Conservation (phyloP, 768 basidiomycete species). For the Dendrothele bispora region DNA sequence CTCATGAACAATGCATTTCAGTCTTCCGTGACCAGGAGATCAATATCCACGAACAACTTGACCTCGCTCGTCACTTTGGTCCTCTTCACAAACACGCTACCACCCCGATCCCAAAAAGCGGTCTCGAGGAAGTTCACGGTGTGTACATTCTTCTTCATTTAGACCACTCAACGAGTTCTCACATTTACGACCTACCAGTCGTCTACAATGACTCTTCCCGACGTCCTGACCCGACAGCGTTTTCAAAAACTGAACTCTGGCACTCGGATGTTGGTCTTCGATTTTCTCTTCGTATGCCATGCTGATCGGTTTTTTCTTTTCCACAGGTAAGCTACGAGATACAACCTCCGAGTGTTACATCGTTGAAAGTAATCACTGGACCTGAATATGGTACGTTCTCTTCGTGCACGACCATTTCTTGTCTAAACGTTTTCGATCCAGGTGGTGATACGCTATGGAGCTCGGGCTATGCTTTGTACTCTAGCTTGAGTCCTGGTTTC, state of each 20-base stretch:
- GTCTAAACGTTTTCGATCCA: not conserved
- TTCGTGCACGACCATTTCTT: not conserved
- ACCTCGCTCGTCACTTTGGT: constrained; percentile 71
- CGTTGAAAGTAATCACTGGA: constrained; percentile 69
- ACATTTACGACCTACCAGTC: too few species aligned
- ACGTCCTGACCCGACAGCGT: constrained; percentile 62
- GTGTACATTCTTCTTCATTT: not conserved
- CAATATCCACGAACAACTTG: constrained; percentile 65
- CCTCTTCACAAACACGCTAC: constrained; percentile 84
- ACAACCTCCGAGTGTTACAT: constrained; percentile 79
- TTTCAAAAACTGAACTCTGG: constrained; percentile 76
- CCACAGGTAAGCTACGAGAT: constrained; percentile 68
- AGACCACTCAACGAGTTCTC: constrained; percentile 5
- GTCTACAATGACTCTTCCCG: constrained; percentile 69
- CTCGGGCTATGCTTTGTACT: constrained; percentile 86
- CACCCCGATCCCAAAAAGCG: constrained; percentile 72
- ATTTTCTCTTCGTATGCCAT: not conserved
- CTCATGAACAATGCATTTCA: constrained; percentile 23
- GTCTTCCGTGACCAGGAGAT: constrained; percentile 79
- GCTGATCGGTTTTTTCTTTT: not conserved
- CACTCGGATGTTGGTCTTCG: constrained; percentile 64
- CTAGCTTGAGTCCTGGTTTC: constrained; percentile 71
- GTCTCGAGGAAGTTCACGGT: constrained; percentile 79
- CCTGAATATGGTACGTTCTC: constrained; percentile 55
- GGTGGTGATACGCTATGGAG: constrained; percentile 78